A percentile compares a stretch with the other conserved stretches of the same genome.
These are phyloP conservation scores for Miscanthus sacchariflorus DNA, from an alignment of 202 grass and related monocot genomes.

Conservation along the genomic window DNA sequence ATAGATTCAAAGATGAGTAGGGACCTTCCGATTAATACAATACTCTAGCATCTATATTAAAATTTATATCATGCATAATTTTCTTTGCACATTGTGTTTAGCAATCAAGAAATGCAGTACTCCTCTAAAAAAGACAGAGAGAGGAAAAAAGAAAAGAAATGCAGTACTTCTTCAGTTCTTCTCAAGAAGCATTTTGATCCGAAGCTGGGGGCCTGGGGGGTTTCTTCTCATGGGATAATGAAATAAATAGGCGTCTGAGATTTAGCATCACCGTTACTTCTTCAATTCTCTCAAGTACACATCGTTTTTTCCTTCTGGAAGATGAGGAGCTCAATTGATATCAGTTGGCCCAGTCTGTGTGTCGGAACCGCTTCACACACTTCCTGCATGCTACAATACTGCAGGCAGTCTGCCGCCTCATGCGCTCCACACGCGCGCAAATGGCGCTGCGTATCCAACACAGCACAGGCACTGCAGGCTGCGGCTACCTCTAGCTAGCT, in stretches of 20 bases:
- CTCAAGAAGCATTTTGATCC: neutral
- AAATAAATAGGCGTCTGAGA: neutral
- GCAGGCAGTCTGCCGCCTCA: neutral
- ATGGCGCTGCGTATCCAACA: neutral
- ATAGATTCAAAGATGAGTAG: too few relatives aligned
- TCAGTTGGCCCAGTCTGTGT: neutral
- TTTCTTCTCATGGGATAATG: too few relatives aligned
- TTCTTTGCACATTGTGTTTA: neutral
- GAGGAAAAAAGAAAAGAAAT: too few relatives aligned
- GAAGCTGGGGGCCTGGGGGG: too few relatives aligned
- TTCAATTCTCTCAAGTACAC: neutral
- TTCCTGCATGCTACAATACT: neutral
- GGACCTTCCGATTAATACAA: neutral
- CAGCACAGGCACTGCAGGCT: neutral
- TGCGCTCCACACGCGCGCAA: slow-evolving; percentile 2
- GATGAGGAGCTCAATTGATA: neutral
- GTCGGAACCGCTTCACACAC: neutral
- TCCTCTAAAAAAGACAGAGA: too few relatives aligned
- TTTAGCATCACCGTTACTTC: neutral
- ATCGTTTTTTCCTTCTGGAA: neutral
- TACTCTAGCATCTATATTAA: too few relatives aligned
- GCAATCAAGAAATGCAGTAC: neutral
- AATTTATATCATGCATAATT: too few relatives aligned
- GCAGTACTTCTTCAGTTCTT: too few relatives aligned
- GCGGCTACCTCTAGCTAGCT: neutral